A percentile compares a stretch with the other conserved stretches of the same genome.
Conservation (phyloP, 495 filamentous ascomycete genomes). For the Elasticomyces elasticus region DNA sequence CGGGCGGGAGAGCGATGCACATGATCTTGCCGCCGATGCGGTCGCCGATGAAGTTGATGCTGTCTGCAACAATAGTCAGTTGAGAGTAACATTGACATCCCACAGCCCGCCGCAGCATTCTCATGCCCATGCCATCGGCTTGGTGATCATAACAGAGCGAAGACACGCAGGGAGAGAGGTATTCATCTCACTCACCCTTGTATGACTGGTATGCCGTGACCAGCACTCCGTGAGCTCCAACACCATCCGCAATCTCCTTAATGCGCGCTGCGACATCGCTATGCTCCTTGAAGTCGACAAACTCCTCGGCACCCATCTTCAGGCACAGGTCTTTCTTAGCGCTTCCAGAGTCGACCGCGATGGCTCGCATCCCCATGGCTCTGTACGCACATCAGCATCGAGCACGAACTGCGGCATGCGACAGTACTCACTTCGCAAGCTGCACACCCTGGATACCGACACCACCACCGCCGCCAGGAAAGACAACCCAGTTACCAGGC, state of each 20-base stretch:
- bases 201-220: slow-evolving; percentile 43
- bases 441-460: slow-evolving; percentile 36
- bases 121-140: no score
- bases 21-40: slow-evolving; percentile 39
- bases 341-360: slow-evolving; percentile 42
- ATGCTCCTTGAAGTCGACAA: slow-evolving; percentile 40
- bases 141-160: no score
- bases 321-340: slow-evolving; percentile 34
- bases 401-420: no score
- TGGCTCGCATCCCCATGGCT: slow-evolving; percentile 44
- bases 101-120: no score
- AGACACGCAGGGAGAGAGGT: no score
- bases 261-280: slow-evolving; percentile 33
- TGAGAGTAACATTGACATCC: no score
- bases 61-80: slow-evolving; percentile 2
- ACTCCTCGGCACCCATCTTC: slow-evolving; percentile 43
- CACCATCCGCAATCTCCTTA: slow-evolving; percentile 35
- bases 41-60: slow-evolving; percentile 30
- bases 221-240: slow-evolving; percentile 43
- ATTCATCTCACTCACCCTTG: slow-evolving; percentile 31
- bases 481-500: slow-evolving; percentile 37
- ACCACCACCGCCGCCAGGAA: slow-evolving; percentile 37
- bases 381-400: slow-evolving; percentile 1
- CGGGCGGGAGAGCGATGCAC: slow-evolving; percentile 33
- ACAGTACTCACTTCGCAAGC: slow-evolving; percentile 26